Evolutionary conservation across 805 yeast genomes (phyloP), one percentile per base, ranked within the genome.

Genomic region (Ogataea wickerhamii): DNA sequence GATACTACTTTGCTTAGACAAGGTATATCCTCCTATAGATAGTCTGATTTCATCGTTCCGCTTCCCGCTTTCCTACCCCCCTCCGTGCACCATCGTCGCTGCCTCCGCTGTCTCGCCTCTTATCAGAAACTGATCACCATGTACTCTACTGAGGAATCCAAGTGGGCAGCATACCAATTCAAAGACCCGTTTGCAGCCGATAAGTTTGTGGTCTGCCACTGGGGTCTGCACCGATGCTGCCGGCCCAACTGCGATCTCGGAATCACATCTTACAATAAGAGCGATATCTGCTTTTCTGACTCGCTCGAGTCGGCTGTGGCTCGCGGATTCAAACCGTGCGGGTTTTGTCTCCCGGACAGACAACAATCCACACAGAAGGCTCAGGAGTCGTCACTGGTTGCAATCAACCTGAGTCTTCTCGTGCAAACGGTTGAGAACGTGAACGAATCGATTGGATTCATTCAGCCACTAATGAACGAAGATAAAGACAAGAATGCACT

Each of bases 211-310:
- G 82, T 77, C 17, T 68, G 78, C 49, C 69, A 71, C 53, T 63
- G 63, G 41, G 55, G 60, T 21, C 58, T 58, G 18, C 63, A 64
- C 38, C 47, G 51, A n/a, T 71, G 74, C 35, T 82, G 88, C 48
- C 75, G 86, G 34, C 87, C 89, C 5, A 81, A 77, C 51, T 82
- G 89, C 58, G 85, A 78, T 40, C 38, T 58, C 43, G 62, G 60
- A 10, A 60, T 68, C 27, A 66, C 67, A 19, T 61, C 63, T 19
- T 61, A 69, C 41, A 64, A 73, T 48, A 61, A 66, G 49, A 44
- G 63, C 26, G 78, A 75, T 23, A 66, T 78, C 33, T 50, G 54
- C 21, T 77, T 79, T 50, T 64, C 70, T 13, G 64, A 61, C 34
- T 48, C 60, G 7, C 53, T 64, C 7, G 53, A 56, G 1, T 70